These are phyloP conservation scores for Brettanomyces custersianus DNA, from an alignment of 805 yeast genomes.

Conservation along the genomic window DNA sequence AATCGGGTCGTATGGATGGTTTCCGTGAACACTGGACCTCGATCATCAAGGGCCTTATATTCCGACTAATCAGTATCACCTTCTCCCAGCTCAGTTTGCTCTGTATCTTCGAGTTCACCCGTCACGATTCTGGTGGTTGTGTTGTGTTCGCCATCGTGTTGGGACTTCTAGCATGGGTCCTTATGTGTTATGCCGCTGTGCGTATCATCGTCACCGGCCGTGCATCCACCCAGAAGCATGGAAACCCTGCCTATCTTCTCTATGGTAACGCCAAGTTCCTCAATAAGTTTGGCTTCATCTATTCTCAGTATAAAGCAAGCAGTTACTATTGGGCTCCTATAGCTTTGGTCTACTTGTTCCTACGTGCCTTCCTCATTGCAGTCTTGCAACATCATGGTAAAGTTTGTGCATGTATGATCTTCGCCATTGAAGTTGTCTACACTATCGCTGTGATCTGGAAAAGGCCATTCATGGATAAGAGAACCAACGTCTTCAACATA, in stretches of 20 bases:
- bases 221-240: conserved; percentile 59
- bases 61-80: conserved; percentile 73
- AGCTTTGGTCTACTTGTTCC: conserved; percentile 52
- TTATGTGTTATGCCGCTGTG: conserved; percentile 63
- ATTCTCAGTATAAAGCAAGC: conserved; percentile 84
- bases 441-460: conserved; percentile 55
- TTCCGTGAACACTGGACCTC: conserved; percentile 77
- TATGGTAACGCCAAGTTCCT: conserved; percentile 76
- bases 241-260: conserved; percentile 86
- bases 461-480: conserved; percentile 89
- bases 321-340: conserved; percentile 75
- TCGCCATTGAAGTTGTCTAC: conserved; percentile 66
- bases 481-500: conserved; percentile 91
- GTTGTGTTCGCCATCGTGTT: conserved; percentile 72
- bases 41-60: conserved; percentile 83
- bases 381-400: conserved; percentile 76
- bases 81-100: conserved; percentile 80
- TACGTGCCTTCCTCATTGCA: conserved; percentile 79
- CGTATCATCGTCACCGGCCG: conserved; percentile 71
- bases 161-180: conserved; percentile 44
- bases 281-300: conserved; percentile 85
- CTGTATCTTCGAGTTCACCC: conserved; percentile 84
- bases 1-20: conserved; percentile 58
- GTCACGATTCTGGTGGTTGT: conserved; percentile 74
- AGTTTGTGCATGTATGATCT: conserved; percentile 69